phyloP scores from a whole-genome alignment of 192 early-diverging fungal species.

The Chytriomyces confervae region DNA sequence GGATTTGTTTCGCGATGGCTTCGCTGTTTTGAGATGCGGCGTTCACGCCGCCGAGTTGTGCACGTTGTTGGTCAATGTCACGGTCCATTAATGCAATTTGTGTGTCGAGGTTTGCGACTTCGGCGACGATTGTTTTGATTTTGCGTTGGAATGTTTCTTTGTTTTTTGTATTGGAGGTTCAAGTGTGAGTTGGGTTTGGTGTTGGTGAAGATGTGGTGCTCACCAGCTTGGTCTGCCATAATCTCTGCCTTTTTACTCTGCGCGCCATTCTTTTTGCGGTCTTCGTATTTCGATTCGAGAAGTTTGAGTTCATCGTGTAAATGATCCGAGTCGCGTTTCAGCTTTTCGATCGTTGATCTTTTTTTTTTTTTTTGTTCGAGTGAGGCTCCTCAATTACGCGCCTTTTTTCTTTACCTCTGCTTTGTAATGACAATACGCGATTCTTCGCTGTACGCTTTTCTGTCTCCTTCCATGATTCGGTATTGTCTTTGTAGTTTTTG shows the following conservation, averaged over 20 bases:
- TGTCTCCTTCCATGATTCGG: conserved; percentile 64
- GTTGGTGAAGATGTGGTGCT: not conserved
- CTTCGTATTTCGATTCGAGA: conserved; percentile 56
- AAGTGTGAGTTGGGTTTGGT: not conserved
- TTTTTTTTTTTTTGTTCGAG: too few species aligned
- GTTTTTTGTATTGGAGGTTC: not conserved
- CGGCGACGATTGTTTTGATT: conserved; percentile 45
- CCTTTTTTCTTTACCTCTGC: conserved; percentile 47
- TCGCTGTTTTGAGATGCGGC: conserved; percentile 55
- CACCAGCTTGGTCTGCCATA: conserved; percentile 62
- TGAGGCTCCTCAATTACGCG: not conserved
- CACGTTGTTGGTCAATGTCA: conserved; percentile 56
- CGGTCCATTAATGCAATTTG: conserved; percentile 42
- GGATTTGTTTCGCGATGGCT: conserved; percentile 59
- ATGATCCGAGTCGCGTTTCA: conserved; percentile 57
- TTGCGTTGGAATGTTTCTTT: conserved; percentile 50
- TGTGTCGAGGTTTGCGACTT: conserved; percentile 47
- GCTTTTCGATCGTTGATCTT: conserved; percentile 58
- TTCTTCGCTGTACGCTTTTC: conserved; percentile 67
- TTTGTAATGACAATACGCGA: conserved; percentile 58
- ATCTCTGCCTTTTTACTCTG: conserved; percentile 57
- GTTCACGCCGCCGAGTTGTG: conserved; percentile 58
- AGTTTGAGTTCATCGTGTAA: conserved; percentile 56
- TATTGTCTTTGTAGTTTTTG: conserved; percentile 63
- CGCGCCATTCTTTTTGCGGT: conserved; percentile 46